Percentiles rank a stretch among this genome's conserved stretches.
phyloP scores from a whole-genome alignment of 768 basidiomycete species.

The Auricularia sp. region DNA sequence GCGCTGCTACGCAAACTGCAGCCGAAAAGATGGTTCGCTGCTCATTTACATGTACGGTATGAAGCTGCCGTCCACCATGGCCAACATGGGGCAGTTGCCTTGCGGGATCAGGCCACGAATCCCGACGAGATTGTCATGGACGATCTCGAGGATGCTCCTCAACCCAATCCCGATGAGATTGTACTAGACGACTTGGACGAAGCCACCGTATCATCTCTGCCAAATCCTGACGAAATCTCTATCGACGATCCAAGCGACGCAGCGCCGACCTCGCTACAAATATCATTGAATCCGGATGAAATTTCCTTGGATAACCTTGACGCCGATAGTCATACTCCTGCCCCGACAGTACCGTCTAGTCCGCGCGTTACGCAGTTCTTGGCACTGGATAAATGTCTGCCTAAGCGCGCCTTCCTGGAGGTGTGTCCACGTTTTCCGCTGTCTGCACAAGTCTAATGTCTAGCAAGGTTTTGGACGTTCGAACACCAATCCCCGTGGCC shows the following conservation, averaged over 20 bases:
- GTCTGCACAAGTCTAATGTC: neutral
- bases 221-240: neutral
- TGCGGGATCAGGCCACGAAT: conserved; percentile 3
- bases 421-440: conserved; percentile 26
- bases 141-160: conserved; percentile 16
- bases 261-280: neutral
- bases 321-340: neutral
- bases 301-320: conserved; percentile 30
- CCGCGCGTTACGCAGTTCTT: conserved; percentile 58
- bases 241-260: neutral
- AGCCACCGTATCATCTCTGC: conserved; percentile 26
- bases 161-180: conserved; percentile 18
- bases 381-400: conserved; percentile 83
- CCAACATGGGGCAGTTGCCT: neutral
- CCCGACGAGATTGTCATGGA: conserved; percentile 21
- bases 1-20: conserved; percentile 58
- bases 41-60: conserved; percentile 82
- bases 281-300: conserved; percentile 37
- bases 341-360: neutral
- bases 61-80: conserved; percentile 42
- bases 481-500: conserved; percentile 16
- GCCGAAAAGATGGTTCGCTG: conserved; percentile 87
- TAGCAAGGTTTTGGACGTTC: conserved; percentile 62
- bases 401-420: conserved; percentile 67
- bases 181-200: conserved; percentile 36